Base-by-base conservation (phyloP, 179 eudicot species). In the Patellifolia procumbens region DNA sequence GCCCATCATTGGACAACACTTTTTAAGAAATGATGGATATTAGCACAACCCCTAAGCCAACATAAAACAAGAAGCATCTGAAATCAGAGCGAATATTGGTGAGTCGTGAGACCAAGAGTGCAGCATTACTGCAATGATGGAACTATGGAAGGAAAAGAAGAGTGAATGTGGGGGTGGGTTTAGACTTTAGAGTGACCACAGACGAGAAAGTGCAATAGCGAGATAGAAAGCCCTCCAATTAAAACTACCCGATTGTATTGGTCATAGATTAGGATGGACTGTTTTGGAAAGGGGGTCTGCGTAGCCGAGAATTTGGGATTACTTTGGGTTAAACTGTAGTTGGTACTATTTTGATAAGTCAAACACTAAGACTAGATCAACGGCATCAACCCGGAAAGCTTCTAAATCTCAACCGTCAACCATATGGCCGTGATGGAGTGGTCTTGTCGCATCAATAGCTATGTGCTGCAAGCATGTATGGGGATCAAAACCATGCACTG, bases 401-500 rank as follows among this genome's bases (percentile, higher is more conserved):
- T 35, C 12, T 34, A 16, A 17, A 7, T 64, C 24, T 20, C 19
- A 4, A n/a, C n/a, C n/a, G n/a, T n/a, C n/a, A n/a, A 37, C 46
- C 24, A 16, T 64, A 64, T 35, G 13, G 15, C 12, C 3, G 35
- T 64, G 26, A 7, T 11, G 5, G 26, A 6, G 11, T 16, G 45
- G 46, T 16, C 6, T 7, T 1, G 7, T 32, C 39, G 11, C 68
- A 63, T 37, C 26, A 64, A 64, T 19, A 34, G 45, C 68, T 64
- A 64, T 64, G 39, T 26, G 65, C 39, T 60, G 65, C 65, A 59
- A 59, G 34, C 35, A 59, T 59, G 19, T 59, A 29, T 15, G 64
- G 64, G 64, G 19, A 7, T 26, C 34, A 26, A 59, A 12, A 59
- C 64, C 4, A 28, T 3, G 55, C 55, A 51, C n/a, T 51, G 64